Evolutionary conservation across 768 basidiomycete genomes (phyloP).

Genomic region (Trametes meyenii): DNA sequence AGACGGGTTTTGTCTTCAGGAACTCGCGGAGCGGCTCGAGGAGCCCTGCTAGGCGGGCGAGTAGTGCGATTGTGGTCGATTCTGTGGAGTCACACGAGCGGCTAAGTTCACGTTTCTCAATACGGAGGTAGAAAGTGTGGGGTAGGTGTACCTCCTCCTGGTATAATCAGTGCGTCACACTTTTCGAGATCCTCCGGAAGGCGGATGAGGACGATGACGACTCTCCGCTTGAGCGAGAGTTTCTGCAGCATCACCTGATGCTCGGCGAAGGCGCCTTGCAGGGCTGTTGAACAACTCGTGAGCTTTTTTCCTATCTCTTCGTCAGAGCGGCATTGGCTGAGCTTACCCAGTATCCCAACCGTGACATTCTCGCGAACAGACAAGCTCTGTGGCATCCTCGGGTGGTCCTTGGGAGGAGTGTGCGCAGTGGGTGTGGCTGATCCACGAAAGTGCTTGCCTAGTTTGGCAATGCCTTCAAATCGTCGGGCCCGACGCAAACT

Average conservation of each 20-base stretch:
- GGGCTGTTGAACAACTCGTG: conserved; percentile 48
- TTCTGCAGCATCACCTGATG: conserved; percentile 74
- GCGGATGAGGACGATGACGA: conserved; percentile 64
- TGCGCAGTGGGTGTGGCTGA: conserved; percentile 9
- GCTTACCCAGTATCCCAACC: conserved; percentile 26
- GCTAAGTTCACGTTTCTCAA: not conserved
- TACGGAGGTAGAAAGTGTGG: not conserved
- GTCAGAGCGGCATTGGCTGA: too few relatives aligned
- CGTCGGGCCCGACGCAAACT: too few relatives aligned
- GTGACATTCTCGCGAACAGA: conserved; percentile 21
- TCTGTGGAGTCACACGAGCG: conserved; percentile 47
- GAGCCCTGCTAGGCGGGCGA: conserved; percentile 73
- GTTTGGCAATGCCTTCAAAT: conserved; percentile 7
- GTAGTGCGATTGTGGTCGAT: conserved; percentile 88
- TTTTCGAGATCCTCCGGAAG: conserved; percentile 69
- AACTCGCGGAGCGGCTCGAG: conserved; percentile 80
- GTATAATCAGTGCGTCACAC: conserved; percentile 89
- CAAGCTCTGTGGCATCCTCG: conserved; percentile 16
- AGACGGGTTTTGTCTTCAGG: conserved; percentile 72
- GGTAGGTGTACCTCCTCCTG: conserved; percentile 73
- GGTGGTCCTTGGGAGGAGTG: not conserved
- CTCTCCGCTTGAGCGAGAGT: conserved; percentile 47
- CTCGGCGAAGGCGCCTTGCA: conserved; percentile 93
- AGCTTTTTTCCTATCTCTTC: not conserved
- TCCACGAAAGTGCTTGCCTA: conserved; percentile 10